Base-by-base conservation (phyloP, 768 basidiomycete genomes). In the Suillus sp. region DNA sequence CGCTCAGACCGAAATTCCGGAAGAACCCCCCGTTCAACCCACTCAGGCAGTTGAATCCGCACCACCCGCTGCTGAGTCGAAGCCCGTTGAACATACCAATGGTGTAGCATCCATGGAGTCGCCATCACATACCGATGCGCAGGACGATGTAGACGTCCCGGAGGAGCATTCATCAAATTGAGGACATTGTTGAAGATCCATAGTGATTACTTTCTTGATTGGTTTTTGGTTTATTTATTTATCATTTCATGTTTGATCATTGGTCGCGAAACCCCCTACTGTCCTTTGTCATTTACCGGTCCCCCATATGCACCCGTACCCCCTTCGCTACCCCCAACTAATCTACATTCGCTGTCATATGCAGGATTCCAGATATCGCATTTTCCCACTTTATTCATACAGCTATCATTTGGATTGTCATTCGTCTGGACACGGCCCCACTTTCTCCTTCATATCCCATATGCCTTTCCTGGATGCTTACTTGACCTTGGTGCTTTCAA, bases 401-500 rank as follows among this genome's bases (percentile, higher is more conserved):
- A 63, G 59, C 42, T 32, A 47, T 45, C 53, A 64, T 48, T 67
- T 60, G 32, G 60, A 55, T 69, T 20, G 53, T 62, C 50, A 34
- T 40, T 50, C 37, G 27, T 35, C 45, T 22, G 18, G 4, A 45
- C 16, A 32, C 37, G 32, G 59, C 57, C 42, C 32, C 10, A 38
- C 53, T 18, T 47, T 48, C 30, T 37, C 45, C 37, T 63, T 22
- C 34, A 43, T 20, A 5, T 43, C 38, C 55, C 59, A 38, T 54
- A 59, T 35, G 57, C 58, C 30, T 13, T 43, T 27, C 51, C 30
- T 10, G 16, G 25, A n/a, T 61, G 40, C 35, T 61, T 51, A 77
- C 45, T 75, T 64, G 50, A 78, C 69, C 40, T 72, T 75, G 65
- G 66, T 69, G 62, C 82, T 79, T 69, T 92, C 90, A 45, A 91